Evolutionary conservation across 2,329 filamentous ascomycete species (phyloP), one percentile per base, ranked within the genome.

Genomic region (Cladophialophora yegresii): DNA sequence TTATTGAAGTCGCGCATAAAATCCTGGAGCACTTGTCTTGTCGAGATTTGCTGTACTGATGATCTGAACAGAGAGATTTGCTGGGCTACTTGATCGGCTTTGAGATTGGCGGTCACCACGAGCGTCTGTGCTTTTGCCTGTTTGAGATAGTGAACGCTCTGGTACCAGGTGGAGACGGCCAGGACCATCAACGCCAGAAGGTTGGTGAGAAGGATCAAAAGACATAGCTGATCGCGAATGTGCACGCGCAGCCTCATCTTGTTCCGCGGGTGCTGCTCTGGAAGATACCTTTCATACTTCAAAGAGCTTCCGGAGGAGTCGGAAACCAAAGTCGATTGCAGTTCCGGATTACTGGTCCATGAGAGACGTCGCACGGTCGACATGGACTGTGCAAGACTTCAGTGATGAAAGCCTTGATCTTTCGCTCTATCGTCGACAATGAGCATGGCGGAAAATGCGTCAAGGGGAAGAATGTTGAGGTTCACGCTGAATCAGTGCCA

Each of bases 191-290:
- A 84, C 61, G 88, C 87, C 64, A 90, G 79, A 64, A 95, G 83
- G 57, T 91, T 87, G 63, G 89, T 86, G 63, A 91, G 73, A 69
- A 93, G 81, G 72, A 96, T 90, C 69, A 96, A 82, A 75, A 87
- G 82, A 70, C 87, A 91, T 71, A 96, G 83, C 83, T 96, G 92
- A 79, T 92, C 88, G 70, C 91, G 86, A 73, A 96, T 96, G 64
- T 89, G 89, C 76, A 96, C 86, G 76, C 91, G 87, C 90, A 96
- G 92, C 63, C 59, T 60, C 67, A 60, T 62, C 54, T 60, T 49
- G 26, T 28, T 32, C 23, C 47, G 9, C 47, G 47, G 47, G 47
- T 20, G 47, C 47, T 20, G 47, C 47, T 50, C 22, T 50, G 47
- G 4, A 20, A 4, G 20, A 28, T 50, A 6, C 47, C 10, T 50